Base-by-base conservation (phyloP, 495 filamentous ascomycete genomes). In the Pyrenula aspistea region DNA sequence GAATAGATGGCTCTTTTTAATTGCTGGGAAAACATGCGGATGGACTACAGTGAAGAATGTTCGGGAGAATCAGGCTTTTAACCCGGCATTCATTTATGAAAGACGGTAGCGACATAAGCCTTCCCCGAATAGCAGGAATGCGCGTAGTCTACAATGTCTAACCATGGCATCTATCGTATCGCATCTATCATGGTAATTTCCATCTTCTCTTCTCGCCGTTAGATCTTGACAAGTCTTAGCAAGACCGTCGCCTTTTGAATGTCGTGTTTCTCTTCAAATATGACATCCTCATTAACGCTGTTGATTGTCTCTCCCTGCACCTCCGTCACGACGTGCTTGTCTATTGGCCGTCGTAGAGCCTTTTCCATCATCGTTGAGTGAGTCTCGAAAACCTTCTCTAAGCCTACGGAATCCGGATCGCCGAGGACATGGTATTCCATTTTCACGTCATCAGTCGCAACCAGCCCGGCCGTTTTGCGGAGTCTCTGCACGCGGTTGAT, bases 221-320 rank as follows among this genome's bases (percentile, higher is more conserved):
- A 91, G 56, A 95, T 71, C 73, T 83, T 91, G 56, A 95, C 69
- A 60, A 96, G 66, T 62, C 89, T 83, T 68, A 96, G 68, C 74
- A 93, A 73, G 72, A 95, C 91, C 8, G 83, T 89, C 0, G 89
- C 88, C 63, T 87, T 89, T 63, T 89, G 87, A 53, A 96, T 82
- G 72, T 96, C 91, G 61, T 91, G 85, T 69, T 95, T 86, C 68
- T 96, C 92, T 67, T 94, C 80, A 55, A 82, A 74, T 61, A 96
- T 89, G 53, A 91, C 71, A 48, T 82, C 81, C 53, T 77, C 73
- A 47, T 74, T 70, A 54, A 76, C 72, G 12, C 74, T 80, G 21
- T 79, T 74, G 47, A 69, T 74, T 42, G 79, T 78, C 74, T 85
- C 69, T 20, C 83, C 84, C 36, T 84, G 83, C 55, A 85, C 65